phyloP scores from a whole-genome alignment of 2,329 filamentous ascomycete genomes.

The Apiospora kogelbergensis region DNA sequence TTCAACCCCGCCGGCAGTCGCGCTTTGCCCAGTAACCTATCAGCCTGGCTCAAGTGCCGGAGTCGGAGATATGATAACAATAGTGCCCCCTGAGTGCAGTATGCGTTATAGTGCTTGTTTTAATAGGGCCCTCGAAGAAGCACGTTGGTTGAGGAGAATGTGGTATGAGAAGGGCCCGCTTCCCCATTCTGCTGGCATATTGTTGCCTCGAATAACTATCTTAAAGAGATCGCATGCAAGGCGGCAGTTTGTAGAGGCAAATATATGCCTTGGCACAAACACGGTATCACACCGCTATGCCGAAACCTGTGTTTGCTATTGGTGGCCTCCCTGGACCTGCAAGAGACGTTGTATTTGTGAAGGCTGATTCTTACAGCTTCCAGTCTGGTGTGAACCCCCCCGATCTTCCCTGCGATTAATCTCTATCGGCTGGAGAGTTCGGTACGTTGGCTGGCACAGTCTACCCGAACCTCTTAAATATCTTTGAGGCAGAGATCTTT shows the following conservation, averaged over 20 bases:
- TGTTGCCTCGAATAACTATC: too few relatives aligned
- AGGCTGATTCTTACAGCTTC: too few relatives aligned
- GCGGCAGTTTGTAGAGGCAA: too few relatives aligned
- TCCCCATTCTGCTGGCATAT: too few relatives aligned
- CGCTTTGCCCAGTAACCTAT: too few relatives aligned
- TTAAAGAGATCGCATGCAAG: too few relatives aligned
- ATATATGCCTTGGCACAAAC: too few relatives aligned
- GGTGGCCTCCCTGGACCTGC: background rate
- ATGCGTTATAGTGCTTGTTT: background rate
- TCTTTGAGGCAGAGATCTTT: background rate
- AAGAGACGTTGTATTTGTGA: background rate
- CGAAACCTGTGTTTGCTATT: too few relatives aligned
- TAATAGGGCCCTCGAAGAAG: background rate
- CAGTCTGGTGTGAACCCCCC: background rate
- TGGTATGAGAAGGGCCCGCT: background rate
- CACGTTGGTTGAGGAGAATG: background rate
- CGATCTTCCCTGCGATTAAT: too few relatives aligned
- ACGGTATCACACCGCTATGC: too few relatives aligned
- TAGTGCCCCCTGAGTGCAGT: background rate
- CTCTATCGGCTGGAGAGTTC: background rate
- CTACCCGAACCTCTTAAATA: background rate
- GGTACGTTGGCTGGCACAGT: background rate
- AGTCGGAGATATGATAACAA: background rate
- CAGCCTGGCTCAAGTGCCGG: background rate
- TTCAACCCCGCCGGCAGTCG: background rate